Evolutionary conservation across 371 early-diverging fungal species (phyloP), one percentile per base, ranked within the genome.

Genomic region (Mortierella sp.): DNA sequence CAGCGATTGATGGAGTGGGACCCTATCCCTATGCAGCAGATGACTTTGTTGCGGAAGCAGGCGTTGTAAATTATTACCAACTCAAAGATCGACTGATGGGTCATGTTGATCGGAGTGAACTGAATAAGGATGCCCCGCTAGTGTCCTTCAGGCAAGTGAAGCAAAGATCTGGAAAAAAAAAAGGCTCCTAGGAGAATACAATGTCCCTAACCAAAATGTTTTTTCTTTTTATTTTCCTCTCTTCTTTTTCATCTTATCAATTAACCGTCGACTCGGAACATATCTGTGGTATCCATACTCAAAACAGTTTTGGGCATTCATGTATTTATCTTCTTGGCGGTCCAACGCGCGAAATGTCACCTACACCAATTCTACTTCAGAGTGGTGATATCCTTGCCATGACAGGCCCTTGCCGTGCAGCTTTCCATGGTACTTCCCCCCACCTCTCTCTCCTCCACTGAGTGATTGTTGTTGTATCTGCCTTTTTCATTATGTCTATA

Each of bases 21-120:
- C 74, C 75, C 19, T 70, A 70, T 23, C 65, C 68, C 1, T 79
- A 82, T 56, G 25, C 70, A 15, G 65, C 66, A 18, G 63, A 63
- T 68, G 75, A 86, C 51, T 97, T 87, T 72, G 76, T 75, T 28
- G 87, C 97, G 46, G 95, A 99, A 80, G 98, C 97, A 7, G 99
- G 98, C 14, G 93, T 99, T 2, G 76, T 98, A 43, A 99, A 99
- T 75, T 98, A 92, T 75, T 99, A 99, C 71, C 93, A 94, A 59
- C 85, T 88, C 57, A 85, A 89, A 47, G 95, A 97, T 79, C 84
- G 94, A 4, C 81, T 99, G 60, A 97, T 94, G 88, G 97, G 92
- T 9, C 99, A 99, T 83, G 96, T 97, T 23, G 99, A 99, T 81
- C 85, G 93, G 58, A 94, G 94, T 61, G 99, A 99, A 75, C 72